Evolutionary conservation across 2,329 filamentous ascomycete species (phyloP), one percentile per base, ranked within the genome.

Genomic region (Xylaria sp.): DNA sequence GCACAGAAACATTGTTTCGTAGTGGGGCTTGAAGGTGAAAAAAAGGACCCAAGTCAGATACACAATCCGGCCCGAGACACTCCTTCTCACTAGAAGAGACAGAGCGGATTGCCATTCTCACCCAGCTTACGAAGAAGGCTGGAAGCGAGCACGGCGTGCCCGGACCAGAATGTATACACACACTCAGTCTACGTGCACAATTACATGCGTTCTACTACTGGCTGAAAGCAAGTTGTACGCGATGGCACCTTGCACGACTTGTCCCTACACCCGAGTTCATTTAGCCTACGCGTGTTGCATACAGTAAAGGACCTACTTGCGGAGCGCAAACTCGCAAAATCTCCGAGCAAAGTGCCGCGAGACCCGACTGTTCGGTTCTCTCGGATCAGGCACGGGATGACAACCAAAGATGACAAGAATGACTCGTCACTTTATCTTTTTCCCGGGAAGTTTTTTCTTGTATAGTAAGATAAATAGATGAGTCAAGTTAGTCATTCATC

Each of bases 401-500:
- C 5, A 31, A 47, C 31, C 25, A 28, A 3, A 25, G 14, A 31
- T 6, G 4, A 17, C 15, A 31, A 38, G 1, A 23, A 37, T 47
- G 42, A 49, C 53, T n/a, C 35, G 43, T 23, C 35, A 15, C n/a
- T n/a, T n/a, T n/a, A 5, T 2, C 7, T 12, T 35, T n/a, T 31
- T 4, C 5, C 38, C 21, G 37, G 25, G n/a, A n/a, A n/a, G n/a
- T n/a, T 25, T 35, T 50, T 23, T 40, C 12, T 37, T 33, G 46
- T n/a, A n/a, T n/a, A n/a, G n/a, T n/a, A n/a, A n/a, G n/a, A n/a
- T 45, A 50, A 51, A 9, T 17, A 11, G 37, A 51, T 58, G 46
- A 43, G 55, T 37, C 55, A n/a, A 50, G 45, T 42, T 25, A 1
- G 4, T 23, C 3, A 31, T n/a, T 23, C 28, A 28, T 6, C n/a